These are phyloP conservation scores for Aspergillus calidoustus DNA, from an alignment of 2,329 filamentous ascomycete species.

Conservation along the genomic window DNA sequence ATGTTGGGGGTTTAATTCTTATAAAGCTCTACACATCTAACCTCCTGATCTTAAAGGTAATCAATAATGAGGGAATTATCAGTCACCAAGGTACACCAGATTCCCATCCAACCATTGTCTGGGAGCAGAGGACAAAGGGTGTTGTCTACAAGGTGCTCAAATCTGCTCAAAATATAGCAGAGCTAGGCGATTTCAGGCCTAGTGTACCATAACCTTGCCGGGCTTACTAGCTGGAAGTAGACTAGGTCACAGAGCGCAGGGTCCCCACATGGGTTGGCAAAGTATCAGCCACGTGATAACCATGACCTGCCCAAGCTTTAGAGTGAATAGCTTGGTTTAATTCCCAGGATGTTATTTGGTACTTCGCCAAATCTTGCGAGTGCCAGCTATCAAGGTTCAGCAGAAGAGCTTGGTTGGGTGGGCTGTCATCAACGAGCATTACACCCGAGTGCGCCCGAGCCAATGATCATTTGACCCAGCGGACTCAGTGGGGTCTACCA, in stretches of 20 bases:
- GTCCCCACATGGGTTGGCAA: no score
- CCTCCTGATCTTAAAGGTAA: slow-evolving; percentile 1
- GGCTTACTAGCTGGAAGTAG: background rate
- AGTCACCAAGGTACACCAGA: slow-evolving; percentile 14
- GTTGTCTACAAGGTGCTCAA: slow-evolving; percentile 18
- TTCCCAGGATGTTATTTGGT: no score
- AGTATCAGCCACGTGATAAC: no score
- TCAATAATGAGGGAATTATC: slow-evolving; percentile 13
- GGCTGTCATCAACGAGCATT: background rate
- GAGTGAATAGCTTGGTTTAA: no score
- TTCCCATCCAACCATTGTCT: background rate
- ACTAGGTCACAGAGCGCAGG: background rate
- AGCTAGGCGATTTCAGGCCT: slow-evolving; percentile 7
- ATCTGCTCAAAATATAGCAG: slow-evolving; percentile 15
- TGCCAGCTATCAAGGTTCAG: background rate
- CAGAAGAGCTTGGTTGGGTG: background rate
- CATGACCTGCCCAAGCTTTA: no score
- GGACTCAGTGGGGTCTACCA: background rate
- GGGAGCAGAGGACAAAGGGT: background rate
- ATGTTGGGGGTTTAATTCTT: background rate
- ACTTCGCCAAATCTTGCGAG: no score
- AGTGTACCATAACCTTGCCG: background rate
- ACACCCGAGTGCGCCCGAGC: no score
- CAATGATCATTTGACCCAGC: background rate
- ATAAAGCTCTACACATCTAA: background rate